phyloP scores from a whole-genome alignment of 1,284 basidiomycete species.

The Ganoderma resinaceum region DNA sequence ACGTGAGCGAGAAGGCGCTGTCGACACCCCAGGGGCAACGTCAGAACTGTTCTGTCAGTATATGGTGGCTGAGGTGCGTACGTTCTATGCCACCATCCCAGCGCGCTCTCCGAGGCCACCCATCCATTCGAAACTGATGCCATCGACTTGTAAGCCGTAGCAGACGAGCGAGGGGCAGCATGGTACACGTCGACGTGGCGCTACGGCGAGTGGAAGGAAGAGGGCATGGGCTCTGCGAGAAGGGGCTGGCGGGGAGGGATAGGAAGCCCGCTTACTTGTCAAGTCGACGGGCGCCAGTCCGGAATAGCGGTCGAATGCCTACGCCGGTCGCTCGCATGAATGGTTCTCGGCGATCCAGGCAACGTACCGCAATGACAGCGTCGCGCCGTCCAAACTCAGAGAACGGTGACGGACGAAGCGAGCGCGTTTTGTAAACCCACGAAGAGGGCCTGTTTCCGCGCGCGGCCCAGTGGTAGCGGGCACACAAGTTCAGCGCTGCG shows the following conservation, averaged over 20 bases:
- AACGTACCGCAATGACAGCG: neutral
- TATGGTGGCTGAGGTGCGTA: neutral
- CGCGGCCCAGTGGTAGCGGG: neutral
- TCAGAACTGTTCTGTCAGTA: neutral
- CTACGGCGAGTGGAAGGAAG: neutral
- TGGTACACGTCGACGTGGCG: neutral
- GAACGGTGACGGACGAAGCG: neutral
- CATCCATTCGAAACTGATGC: neutral
- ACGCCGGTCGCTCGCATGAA: neutral
- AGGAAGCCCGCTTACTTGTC: neutral
- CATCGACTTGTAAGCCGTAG: neutral
- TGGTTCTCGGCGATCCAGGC: neutral
- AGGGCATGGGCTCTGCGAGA: neutral
- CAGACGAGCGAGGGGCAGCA: neutral
- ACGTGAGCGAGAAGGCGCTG: neutral
- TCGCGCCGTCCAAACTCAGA: neutral
- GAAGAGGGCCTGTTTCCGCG: too few relatives aligned
- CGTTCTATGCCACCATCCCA: neutral
- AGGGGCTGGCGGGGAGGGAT: neutral
- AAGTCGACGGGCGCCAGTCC: constrained; percentile 1
- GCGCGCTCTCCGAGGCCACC: neutral
- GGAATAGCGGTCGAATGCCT: neutral
- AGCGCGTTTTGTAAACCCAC: too few relatives aligned
- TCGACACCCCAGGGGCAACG: neutral
- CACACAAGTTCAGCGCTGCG: neutral